A percentile compares a stretch with the other conserved stretches of the same genome.
phyloP scores from a whole-genome alignment of 2,329 filamentous ascomycete species.

The Periconia macrospinosa region DNA sequence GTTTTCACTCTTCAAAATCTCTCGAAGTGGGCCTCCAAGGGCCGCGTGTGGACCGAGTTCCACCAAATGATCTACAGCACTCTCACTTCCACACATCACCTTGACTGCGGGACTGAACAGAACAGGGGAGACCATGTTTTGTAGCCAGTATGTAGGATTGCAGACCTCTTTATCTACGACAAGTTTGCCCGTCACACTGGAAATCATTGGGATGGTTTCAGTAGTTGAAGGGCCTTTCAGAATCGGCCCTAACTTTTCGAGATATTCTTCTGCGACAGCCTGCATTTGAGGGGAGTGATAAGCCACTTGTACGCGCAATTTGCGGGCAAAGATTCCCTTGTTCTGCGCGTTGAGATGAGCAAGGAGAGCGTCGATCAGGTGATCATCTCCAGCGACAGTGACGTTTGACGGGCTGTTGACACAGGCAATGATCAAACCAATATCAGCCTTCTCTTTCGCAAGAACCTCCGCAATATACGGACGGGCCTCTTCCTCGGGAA shows the following conservation, averaged over 20 bases:
- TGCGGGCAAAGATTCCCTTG: not conserved
- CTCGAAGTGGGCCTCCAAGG: not conserved
- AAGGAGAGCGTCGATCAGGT: slow-evolving; percentile 29
- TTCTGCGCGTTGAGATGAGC: slow-evolving; percentile 14
- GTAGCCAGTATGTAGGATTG: slow-evolving; percentile 9
- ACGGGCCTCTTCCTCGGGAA: slow-evolving; percentile 1
- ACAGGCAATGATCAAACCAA: slow-evolving; percentile 10
- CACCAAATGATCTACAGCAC: not conserved
- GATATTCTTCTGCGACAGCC: slow-evolving; percentile 13
- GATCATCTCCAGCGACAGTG: slow-evolving; percentile 44
- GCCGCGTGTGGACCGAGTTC: slow-evolving; percentile 14
- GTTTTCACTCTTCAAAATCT: not conserved
- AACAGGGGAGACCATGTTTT: slow-evolving; percentile 15
- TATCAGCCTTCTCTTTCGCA: not conserved
- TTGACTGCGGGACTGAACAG: slow-evolving; percentile 4
- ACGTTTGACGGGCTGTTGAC: slow-evolving; percentile 42
- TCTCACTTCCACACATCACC: not conserved
- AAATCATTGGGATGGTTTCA: slow-evolving; percentile 33
- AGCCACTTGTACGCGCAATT: slow-evolving; percentile 40
- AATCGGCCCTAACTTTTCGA: not conserved
- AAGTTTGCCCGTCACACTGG: slow-evolving; percentile 5
- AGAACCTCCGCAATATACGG: not conserved
- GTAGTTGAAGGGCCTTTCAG: not conserved
- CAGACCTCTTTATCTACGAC: not conserved
- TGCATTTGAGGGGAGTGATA: slow-evolving; percentile 51